Conservation (phyloP, 2,329 filamentous ascomycete genomes). For the Furcasterigmium sp. region DNA sequence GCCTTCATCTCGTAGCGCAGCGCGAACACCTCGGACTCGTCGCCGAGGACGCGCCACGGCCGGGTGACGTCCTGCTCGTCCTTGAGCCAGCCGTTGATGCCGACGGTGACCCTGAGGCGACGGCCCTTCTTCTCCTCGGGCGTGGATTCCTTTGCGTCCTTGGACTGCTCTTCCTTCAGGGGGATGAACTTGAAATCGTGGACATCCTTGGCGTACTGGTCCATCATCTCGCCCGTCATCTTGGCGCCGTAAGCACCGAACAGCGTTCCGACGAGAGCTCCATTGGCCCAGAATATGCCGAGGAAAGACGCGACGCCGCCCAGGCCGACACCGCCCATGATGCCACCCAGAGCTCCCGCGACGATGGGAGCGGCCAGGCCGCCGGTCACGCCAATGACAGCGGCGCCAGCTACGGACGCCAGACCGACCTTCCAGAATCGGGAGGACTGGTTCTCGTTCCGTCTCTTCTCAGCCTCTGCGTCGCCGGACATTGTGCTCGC, state of each 20-base stretch:
- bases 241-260: slow-evolving; percentile 87
- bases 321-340: slow-evolving; percentile 81
- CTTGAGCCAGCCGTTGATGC: slow-evolving; percentile 81
- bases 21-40: slow-evolving; percentile 75
- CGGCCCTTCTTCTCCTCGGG: slow-evolving; percentile 26
- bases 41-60: slow-evolving; percentile 72
- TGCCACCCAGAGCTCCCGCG: slow-evolving; percentile 75
- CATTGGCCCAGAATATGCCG: slow-evolving; percentile 80
- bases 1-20: slow-evolving; percentile 78
- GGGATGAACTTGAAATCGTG: slow-evolving; percentile 79
- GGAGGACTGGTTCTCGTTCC: slow-evolving; percentile 62
- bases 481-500: slow-evolving; percentile 62
- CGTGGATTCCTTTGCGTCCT: slow-evolving; percentile 17
- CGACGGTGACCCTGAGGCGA: slow-evolving; percentile 74
- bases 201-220: slow-evolving; percentile 81
- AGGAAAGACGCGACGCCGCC: slow-evolving; percentile 83
- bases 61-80: slow-evolving; percentile 68
- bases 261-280: slow-evolving; percentile 76
- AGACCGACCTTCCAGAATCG: slow-evolving; percentile 88
- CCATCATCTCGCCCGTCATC: slow-evolving; percentile 77
- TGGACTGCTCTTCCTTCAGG: slow-evolving; percentile 45
- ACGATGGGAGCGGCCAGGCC: slow-evolving; percentile 86
- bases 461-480: slow-evolving; percentile 67
- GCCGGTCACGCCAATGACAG: slow-evolving; percentile 85
- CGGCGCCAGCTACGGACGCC: slow-evolving; percentile 82